Evolutionary conservation across 1,284 basidiomycete species (phyloP).

Genomic region (Puccinia triticina): DNA sequence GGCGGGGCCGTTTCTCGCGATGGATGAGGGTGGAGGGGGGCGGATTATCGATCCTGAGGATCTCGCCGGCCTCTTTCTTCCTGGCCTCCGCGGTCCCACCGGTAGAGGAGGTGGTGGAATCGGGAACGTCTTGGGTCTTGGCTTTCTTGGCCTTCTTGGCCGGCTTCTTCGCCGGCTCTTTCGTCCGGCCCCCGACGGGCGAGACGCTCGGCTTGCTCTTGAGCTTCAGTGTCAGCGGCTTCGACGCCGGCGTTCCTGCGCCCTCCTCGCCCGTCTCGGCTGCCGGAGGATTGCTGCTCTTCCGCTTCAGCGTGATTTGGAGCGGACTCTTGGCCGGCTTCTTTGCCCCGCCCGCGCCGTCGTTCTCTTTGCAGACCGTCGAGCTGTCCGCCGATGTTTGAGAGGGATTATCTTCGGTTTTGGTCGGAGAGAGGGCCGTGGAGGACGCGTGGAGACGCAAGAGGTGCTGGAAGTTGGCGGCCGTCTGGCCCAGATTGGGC

Average conservation of each 20-base stretch:
- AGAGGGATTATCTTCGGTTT: neutral
- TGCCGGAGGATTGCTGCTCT: neutral
- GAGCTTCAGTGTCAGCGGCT: neutral
- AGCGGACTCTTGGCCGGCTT: constrained; percentile 19
- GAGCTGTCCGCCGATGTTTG: too few relatives aligned
- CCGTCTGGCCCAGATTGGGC: constrained; percentile 13
- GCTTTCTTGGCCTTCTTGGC: neutral
- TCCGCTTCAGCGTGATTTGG: constrained; percentile 17
- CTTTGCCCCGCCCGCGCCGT: neutral
- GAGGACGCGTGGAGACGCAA: neutral
- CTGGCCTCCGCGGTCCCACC: too few relatives aligned
- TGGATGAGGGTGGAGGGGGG: neutral
- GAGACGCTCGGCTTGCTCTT: neutral
- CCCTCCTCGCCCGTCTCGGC: neutral
- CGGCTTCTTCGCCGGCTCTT: neutral
- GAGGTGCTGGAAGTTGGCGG: constrained; percentile 8
- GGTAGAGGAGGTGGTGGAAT: too few relatives aligned
- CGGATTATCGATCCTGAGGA: constrained; percentile 18
- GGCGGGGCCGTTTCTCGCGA: neutral
- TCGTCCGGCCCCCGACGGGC: neutral
- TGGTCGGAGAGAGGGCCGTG: neutral
- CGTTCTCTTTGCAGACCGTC: neutral
- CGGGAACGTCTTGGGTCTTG: neutral
- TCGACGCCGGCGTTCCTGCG: neutral
- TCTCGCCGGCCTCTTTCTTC: neutral